Base-by-base conservation (phyloP, 1,284 basidiomycete genomes). In the Laetiporus sulphureus region DNA sequence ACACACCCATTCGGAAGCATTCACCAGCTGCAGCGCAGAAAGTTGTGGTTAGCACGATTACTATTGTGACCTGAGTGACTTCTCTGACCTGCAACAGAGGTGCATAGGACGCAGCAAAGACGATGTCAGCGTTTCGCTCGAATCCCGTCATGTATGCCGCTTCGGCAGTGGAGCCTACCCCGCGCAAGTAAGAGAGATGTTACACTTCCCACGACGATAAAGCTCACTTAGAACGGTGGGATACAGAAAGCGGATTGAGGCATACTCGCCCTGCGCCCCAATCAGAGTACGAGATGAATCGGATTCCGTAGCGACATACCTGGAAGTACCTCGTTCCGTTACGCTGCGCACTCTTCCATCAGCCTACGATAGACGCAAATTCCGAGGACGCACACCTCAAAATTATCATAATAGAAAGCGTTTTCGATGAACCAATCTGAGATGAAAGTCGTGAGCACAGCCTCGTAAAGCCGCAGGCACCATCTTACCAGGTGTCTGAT, bases 141-240 rank as follows among this genome's bases (percentile, higher is more conserved):
- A 85, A 57, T 2, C 80, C 82, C 2, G 77, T 83, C 77, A 85
- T 84, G 58, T 78, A 87, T 0, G 77, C 77, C 2, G 79, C 83
- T 58, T 86, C 84, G n/a, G 64, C 68, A 8, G 67, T 51, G 21
- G 73, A 61, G 27, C 65, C 73, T 66, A 49, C 32, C 32, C 48
- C 36, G 16, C 10, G 5, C 43, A 40, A 18, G 22, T 22, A 24
- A 22, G 32, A 1, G 21, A n/a, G 3, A 20, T 10, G 31, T 5
- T 16, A 12, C 21, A 15, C n/a, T n/a, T n/a, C n/a, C n/a, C n/a
- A n/a, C n/a, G n/a, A n/a, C n/a, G n/a, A n/a, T n/a, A n/a, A 8
- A 18, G 32, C 46, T 18, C 16, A 77, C 77, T 69, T 57, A 73
- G 66, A 60, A 81, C 66, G 5, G 73, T 77, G 0, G 81, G 80